Percentiles rank a stretch among this genome's conserved stretches.
These are phyloP conservation scores for Ramalina peruviana DNA, from an alignment of 495 filamentous ascomycete genomes.

Conservation along the genomic window DNA sequence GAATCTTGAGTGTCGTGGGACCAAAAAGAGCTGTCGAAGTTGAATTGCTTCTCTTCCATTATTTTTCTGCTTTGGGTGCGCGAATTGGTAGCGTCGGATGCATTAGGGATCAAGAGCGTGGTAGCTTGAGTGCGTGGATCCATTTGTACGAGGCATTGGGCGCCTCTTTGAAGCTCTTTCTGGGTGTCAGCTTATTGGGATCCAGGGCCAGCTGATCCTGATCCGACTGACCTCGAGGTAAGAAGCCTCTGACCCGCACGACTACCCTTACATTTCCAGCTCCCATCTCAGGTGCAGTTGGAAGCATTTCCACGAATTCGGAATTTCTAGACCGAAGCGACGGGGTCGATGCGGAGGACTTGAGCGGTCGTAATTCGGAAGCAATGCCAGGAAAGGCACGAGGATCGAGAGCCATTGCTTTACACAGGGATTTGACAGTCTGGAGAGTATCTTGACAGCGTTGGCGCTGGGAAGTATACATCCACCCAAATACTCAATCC, in stretches of 20 bases:
- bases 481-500: constrained; percentile 4
- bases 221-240: constrained; percentile 60
- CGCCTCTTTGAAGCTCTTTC: constrained; percentile 64
- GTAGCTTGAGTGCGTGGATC: constrained; percentile 72
- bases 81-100: constrained; percentile 48
- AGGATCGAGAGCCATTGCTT: constrained; percentile 44
- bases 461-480: constrained; percentile 29
- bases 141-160: constrained; percentile 82
- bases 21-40: constrained; percentile 97
- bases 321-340: constrained; percentile 63
- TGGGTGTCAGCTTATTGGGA: constrained; percentile 1
- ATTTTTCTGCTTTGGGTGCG: constrained; percentile 59
- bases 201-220: not conserved
- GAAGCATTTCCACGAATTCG: constrained; percentile 29
- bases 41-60: constrained; percentile 78
- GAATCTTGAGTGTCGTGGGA: constrained; percentile 63
- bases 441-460: constrained; percentile 25
- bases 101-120: constrained; percentile 54
- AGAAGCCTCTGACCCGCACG: constrained; percentile 78
- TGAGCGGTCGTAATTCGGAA: constrained; percentile 27
- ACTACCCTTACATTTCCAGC: constrained; percentile 91
- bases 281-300: constrained; percentile 27
- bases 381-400: constrained; percentile 39
- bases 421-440: constrained; percentile 12
- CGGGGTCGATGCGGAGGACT: constrained; percentile 46